Base-by-base conservation (phyloP, 441 rosid genomes). In the Mallotus repandus region DNA sequence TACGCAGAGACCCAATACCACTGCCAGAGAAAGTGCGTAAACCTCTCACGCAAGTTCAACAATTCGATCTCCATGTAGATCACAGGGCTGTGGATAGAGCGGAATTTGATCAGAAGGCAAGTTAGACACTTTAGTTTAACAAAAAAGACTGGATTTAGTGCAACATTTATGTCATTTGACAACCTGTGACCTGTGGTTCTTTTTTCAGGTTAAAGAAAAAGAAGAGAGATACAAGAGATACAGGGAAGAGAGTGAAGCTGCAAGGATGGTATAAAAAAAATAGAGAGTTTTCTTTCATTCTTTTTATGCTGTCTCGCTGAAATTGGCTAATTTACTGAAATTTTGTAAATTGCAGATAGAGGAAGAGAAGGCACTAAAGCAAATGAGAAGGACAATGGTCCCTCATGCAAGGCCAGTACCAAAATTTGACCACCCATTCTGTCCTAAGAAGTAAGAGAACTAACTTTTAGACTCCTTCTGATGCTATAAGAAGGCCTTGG, bases 321-420 rank as follows among this genome's bases (percentile, higher is more conserved):
- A n/a, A 7, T 38, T 11, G 8, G 25, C 19, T 11, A 7, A 18
- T 22, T 6, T 14, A 3, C 3, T 15, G 7, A 10, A 25, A 22
- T 25, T 50, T n/a, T n/a, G 15, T 48, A 0, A 48, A 50, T 57
- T 68, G 64, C 82, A 89, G 96, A 79, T 89, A 70, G 98, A 96
- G 76, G 99, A 96, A 81, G 98, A 92, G 82, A 91, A 86, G 70
- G 97, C 89, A 65, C 62, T 93, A 84, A 96, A 96, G 80, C 98
- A 91, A 75, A 41, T 96, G 82, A 87, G 99, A 66, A 87, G 93
- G 78, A 88, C 97, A 71, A 75, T 96, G 94, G 97, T 94, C 73
- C 98, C 93, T 69, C 95, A 87, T 60, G 97, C 98, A 9, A 89
- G 91, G 83, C 97, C 99, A 32, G 83, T 91, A 41, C 99, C 99